Conservation (phyloP, 202 grass and related monocot genomes). For the Digitaria exilis region DNA sequence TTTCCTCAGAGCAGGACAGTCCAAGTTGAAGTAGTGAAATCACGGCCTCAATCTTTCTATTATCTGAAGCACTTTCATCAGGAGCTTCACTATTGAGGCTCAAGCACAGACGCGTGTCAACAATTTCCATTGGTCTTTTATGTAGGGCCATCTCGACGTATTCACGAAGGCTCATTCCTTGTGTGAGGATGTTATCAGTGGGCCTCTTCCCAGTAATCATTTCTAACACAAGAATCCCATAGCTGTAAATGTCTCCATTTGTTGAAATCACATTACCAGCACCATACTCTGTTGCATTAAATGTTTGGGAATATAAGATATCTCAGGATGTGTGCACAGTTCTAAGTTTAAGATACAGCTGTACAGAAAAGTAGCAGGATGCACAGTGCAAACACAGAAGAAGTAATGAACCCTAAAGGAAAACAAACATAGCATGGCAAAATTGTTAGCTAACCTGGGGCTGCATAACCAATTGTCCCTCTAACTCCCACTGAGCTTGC, state of each 20-base stretch:
- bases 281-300: constrained; percentile 31
- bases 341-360: background rate
- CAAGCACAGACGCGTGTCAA: background rate
- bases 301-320: background rate
- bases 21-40: constrained; percentile 21
- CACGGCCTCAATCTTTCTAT: background rate
- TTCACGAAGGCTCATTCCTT: constrained; percentile 15
- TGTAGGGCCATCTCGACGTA: constrained; percentile 19
- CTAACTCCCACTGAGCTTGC: constrained; percentile 41
- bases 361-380: background rate
- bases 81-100: background rate
- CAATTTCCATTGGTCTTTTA: background rate
- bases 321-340: background rate
- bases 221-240: constrained; percentile 46
- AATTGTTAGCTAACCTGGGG: constrained; percentile 43
- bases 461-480: constrained; percentile 66
- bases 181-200: background rate
- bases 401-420: background rate
- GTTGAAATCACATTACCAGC: constrained; percentile 20
- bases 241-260: constrained; percentile 45
- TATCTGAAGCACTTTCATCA: background rate
- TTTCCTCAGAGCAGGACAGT: constrained; percentile 29
- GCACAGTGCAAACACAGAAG: background rate
- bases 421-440: background rate
- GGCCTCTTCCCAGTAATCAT: constrained; percentile 33